Conservation (phyloP, 345 rosid genomes). For the Syzygium aqueum region DNA sequence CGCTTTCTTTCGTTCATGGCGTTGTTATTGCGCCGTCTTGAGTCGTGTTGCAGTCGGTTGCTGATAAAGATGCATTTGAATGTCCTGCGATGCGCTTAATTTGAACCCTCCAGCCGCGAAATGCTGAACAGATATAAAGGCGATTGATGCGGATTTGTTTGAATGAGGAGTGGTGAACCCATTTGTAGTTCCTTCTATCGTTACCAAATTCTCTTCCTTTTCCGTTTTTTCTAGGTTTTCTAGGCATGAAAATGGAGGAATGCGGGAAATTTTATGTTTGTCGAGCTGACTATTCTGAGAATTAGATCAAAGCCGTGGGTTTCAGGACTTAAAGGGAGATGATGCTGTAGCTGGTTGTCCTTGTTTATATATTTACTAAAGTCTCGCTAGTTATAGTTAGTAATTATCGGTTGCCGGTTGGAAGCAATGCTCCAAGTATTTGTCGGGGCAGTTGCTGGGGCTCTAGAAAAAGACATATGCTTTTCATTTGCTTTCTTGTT, state of each 20-base stretch:
- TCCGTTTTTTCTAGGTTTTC: not conserved
- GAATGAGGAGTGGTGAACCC: not conserved
- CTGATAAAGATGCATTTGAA: not conserved
- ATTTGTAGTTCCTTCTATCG: not conserved
- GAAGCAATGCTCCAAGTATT: not conserved
- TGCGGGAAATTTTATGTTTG: not conserved
- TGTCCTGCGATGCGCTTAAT: not conserved
- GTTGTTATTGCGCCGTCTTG: not conserved
- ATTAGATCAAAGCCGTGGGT: not conserved
- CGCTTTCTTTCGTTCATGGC: not conserved
- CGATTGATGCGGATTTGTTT: not conserved
- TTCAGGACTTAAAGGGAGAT: not conserved
- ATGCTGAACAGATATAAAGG: not conserved
- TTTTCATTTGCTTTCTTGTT: not conserved
- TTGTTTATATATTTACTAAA: not conserved
- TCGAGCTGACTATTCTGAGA: not conserved
- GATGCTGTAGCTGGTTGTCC: not conserved
- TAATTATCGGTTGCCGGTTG: not conserved
- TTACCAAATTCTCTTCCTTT: not conserved
- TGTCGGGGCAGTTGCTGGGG: not conserved
- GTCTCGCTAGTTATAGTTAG: not conserved
- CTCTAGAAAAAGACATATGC: not conserved
- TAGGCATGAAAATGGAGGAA: not conserved
- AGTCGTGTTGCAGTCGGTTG: not conserved
- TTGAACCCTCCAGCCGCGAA: not conserved